A percentile compares a stretch with the other conserved stretches of the same genome.
phyloP scores from a whole-genome alignment of 2,329 filamentous ascomycete genomes.

The Myrmaecium sp. region DNA sequence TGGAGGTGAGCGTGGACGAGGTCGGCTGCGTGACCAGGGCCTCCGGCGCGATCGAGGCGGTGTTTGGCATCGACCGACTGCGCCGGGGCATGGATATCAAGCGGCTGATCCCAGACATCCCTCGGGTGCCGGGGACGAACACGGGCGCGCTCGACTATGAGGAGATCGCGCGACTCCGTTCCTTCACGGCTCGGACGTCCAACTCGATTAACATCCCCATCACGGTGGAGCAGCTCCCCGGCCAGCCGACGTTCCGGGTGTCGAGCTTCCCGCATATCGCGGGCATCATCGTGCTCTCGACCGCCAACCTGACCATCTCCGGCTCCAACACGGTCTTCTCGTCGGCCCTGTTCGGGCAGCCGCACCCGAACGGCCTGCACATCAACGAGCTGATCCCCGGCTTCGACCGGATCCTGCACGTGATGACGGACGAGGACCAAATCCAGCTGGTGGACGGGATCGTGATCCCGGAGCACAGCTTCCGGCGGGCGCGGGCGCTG shows the following conservation, averaged over 20 bases:
- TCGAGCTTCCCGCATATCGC: constrained; percentile 96
- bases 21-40: constrained; percentile 55
- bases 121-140: constrained; percentile 55
- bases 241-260: constrained; percentile 57
- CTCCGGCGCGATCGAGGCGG: constrained; percentile 60
- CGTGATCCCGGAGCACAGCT: constrained; percentile 90
- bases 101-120: constrained; percentile 64
- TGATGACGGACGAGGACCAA: constrained; percentile 75
- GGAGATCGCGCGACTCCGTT: constrained; percentile 51
- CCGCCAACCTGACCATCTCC: constrained; percentile 59
- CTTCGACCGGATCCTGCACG: constrained; percentile 68
- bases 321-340: constrained; percentile 94
- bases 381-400: constrained; percentile 71
- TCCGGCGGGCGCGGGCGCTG: constrained; percentile 73
- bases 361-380: constrained; percentile 61
- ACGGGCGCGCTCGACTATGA: constrained; percentile 64
- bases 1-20: constrained; percentile 58
- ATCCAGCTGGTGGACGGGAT: constrained; percentile 79
- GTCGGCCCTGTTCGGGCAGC: constrained; percentile 77
- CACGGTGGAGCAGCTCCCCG: constrained; percentile 56
- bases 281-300: constrained; percentile 84
- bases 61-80: constrained; percentile 63
- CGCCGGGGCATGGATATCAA: constrained; percentile 57
- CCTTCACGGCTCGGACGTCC: constrained; percentile 71
- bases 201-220: constrained; percentile 70